Base-by-base conservation (phyloP, 176 grass and related monocot species). In the Eremochloa ophiuroides region DNA sequence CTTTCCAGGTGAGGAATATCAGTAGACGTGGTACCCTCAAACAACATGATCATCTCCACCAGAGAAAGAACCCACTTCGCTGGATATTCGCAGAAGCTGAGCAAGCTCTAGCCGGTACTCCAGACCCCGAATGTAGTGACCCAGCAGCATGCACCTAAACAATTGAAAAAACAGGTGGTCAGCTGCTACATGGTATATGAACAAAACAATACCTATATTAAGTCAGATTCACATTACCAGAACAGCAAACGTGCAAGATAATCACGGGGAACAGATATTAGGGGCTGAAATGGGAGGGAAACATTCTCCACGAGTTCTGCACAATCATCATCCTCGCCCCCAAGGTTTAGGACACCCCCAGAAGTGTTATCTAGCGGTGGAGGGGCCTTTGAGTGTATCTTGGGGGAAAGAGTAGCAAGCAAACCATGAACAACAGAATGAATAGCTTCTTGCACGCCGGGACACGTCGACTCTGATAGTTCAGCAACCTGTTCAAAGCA, bases 231-330 rank as follows among this genome's bases (percentile, higher is more conserved):
- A 20, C 23, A 83, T 91, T 90, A 95, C 97, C 97, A 99, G 88
- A 99, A 99, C 59, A 99, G 75, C 59, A 99, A 88, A 12, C 97
- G 93, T 72, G 97, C 97, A 29, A 99, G 89, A 76, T 91, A 99
- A 84, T 95, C 93, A 37, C 97, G 88, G 18, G 88, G 87, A 37
- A 93, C 91, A 79, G 91, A 90, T 86, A 95, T 91, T 41, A 95
- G 79, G 40, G 93, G 91, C 66, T 91, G 93, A 86, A 95, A 99
- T 7, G 84, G 86, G 35, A 93, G 84, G 41, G 86, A 93, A 58
- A 82, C 75, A 83, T 93, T 95, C 79, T 91, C 96, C 3, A 93
- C 84, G 62, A 99, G 61, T 73, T 99, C 93, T 2, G 84, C 70
- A 80, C 71, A 67, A 65, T 95, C 91, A 62, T 93, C 89, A n/a